Conservation (phyloP, 768 basidiomycete genomes). For the Tricholoma matsutake region DNA sequence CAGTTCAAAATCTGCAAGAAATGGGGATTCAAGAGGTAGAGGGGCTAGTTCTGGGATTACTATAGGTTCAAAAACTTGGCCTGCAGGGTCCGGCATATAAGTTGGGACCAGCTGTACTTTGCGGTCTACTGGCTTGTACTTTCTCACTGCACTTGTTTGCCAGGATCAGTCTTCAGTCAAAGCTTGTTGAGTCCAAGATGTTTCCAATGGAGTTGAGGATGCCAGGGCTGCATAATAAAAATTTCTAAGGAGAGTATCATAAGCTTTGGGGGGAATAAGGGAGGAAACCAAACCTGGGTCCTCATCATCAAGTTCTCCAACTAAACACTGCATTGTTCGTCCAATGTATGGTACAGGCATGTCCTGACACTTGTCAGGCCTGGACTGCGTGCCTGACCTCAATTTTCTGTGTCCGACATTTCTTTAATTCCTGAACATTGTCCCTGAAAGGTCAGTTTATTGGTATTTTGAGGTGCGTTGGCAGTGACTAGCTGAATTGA, state of each 20-base stretch:
- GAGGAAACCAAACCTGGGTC: slow-evolving; percentile 3
- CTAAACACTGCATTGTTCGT: slow-evolving; percentile 7
- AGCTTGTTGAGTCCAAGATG: no score
- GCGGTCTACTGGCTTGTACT: no score
- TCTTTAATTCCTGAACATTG: not conserved
- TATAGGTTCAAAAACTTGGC: no score
- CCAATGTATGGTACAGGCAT: slow-evolving; percentile 13
- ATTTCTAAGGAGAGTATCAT: slow-evolving; percentile 9
- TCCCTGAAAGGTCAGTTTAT: not conserved
- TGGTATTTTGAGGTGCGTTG: not conserved
- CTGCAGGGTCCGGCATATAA: no score
- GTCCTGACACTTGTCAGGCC: slow-evolving; percentile 2
- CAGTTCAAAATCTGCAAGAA: no score
- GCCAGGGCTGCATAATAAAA: no score
- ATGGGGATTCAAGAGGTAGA: no score
- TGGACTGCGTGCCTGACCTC: slow-evolving; percentile 2
- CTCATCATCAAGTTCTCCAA: slow-evolving; percentile 6
- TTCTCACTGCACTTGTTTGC: no score
- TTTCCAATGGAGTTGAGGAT: no score
- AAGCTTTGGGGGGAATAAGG: slow-evolving; percentile 11
- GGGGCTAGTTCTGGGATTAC: no score
- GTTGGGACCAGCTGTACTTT: no score
- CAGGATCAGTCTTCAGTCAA: no score
- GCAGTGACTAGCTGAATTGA: slow-evolving; percentile 3
- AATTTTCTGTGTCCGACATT: slow-evolving; percentile 9